Evolutionary conservation across 495 filamentous ascomycete genomes (phyloP).

Genomic region (Penicillium daleae): DNA sequence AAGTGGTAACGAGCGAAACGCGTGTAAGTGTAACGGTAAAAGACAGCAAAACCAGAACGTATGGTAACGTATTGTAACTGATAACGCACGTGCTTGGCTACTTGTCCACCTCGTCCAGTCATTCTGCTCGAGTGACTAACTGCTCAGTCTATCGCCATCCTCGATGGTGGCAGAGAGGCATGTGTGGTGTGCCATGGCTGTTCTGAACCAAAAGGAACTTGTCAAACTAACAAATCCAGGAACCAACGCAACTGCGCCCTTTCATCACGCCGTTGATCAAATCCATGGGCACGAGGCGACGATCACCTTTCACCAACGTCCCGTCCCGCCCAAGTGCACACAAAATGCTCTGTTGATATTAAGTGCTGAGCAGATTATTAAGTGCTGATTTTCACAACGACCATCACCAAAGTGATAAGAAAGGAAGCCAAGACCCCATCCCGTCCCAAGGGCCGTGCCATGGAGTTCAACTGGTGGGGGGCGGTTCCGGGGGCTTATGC

Average conservation of each 20-base stretch:
- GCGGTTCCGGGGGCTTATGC: background rate
- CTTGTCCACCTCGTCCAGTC: background rate
- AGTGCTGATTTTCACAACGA: background rate
- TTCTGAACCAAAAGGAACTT: background rate
- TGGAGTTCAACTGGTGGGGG: conserved; percentile 15
- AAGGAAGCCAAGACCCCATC: conserved; percentile 13
- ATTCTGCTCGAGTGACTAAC: background rate
- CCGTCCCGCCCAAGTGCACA: conserved; percentile 7
- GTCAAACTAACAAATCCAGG: background rate
- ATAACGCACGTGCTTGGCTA: background rate
- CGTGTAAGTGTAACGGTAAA: background rate
- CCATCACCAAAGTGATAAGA: background rate
- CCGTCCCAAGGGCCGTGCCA: conserved; percentile 15
- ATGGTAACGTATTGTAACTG: background rate
- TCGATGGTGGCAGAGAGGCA: background rate
- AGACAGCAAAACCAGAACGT: background rate
- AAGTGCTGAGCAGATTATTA: no score
- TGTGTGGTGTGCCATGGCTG: background rate
- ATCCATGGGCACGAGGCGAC: conserved; percentile 8
- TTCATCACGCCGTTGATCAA: conserved; percentile 14
- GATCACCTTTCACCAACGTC: conserved; percentile 14
- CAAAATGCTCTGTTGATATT: no score
- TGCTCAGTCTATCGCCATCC: background rate
- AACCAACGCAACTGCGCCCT: conserved; percentile 6
- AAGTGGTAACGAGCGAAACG: background rate